Percentiles rank a stretch among this genome's conserved stretches.
These are phyloP conservation scores for Dipteronia sinensis DNA, from an alignment of 345 rosid genomes.

Conservation along the genomic window DNA sequence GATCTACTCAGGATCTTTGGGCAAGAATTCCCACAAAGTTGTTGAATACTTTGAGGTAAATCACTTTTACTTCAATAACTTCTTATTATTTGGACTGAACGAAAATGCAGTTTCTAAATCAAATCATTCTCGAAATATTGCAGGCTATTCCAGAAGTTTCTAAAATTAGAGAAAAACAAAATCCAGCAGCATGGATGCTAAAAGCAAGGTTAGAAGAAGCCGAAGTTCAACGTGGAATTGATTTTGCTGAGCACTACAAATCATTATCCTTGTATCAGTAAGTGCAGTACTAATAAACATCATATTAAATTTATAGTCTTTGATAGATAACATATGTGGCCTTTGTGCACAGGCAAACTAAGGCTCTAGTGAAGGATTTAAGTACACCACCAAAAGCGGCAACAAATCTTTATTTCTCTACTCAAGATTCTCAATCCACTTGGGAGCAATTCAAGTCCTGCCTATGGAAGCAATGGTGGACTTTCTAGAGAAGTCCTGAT, in stretches of 20 bases:
- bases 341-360: background rate
- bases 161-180: slow-evolving; percentile 46
- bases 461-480: slow-evolving; percentile 61
- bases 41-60: slow-evolving; percentile 56
- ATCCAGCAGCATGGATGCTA: slow-evolving; percentile 67
- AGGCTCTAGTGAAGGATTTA: slow-evolving; percentile 43
- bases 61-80: background rate
- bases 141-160: slow-evolving; percentile 54
- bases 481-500: slow-evolving; percentile 60
- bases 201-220: slow-evolving; percentile 48
- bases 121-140: background rate
- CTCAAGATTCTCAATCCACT: background rate
- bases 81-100: background rate
- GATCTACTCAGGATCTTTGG: slow-evolving; percentile 52
- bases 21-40: slow-evolving; percentile 49
- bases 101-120: background rate
- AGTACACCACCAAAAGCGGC: slow-evolving; percentile 47
- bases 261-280: slow-evolving; percentile 17
- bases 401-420: slow-evolving; percentile 12
- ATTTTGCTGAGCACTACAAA: slow-evolving; percentile 47
- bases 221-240: slow-evolving; percentile 45
- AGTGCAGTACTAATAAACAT: background rate
- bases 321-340: no score
- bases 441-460: slow-evolving; percentile 56
- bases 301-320: no score